Percentiles rank a stretch among this genome's conserved stretches.
Evolutionary conservation across 768 basidiomycete genomes (phyloP).

Genomic region (Lentinula boryana): DNA sequence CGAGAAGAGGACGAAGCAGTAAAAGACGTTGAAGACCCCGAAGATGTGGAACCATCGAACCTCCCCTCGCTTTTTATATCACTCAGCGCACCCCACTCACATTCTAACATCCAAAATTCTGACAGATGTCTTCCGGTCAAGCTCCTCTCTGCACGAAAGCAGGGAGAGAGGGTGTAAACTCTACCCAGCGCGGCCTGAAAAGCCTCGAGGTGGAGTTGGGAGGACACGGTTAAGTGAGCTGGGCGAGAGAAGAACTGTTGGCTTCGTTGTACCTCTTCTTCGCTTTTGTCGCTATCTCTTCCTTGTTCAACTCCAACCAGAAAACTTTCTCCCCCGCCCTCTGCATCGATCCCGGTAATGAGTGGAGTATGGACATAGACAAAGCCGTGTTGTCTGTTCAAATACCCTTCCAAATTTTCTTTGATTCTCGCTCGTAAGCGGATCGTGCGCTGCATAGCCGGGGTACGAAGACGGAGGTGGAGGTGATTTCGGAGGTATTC

Average conservation of each 20-base stretch:
- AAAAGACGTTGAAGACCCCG: neutral
- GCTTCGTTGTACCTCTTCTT: conserved; percentile 1
- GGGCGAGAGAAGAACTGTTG: conserved; percentile 65
- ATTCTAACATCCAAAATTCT: conserved; percentile 99
- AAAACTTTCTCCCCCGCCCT: conserved; percentile 95
- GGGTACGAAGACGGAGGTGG: conserved; percentile 83
- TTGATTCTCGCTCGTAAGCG: conserved; percentile 43
- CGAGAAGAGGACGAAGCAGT: neutral
- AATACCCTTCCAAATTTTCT: conserved; percentile 44
- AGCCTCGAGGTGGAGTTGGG: conserved; percentile 93
- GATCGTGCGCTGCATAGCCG: conserved; percentile 45
- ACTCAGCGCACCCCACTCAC: conserved; percentile 55
- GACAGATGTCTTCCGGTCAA: conserved; percentile 88
- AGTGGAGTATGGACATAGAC: conserved; percentile 78
- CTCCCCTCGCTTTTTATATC: too few species aligned
- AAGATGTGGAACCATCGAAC: too few species aligned
- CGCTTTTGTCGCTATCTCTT: conserved; percentile 7
- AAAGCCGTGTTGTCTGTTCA: conserved; percentile 64
- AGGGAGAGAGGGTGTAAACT: conserved; percentile 89
- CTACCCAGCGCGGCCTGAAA: conserved; percentile 72
- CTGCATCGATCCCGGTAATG: conserved; percentile 87
- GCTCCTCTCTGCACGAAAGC: conserved; percentile 90
- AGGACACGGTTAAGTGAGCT: conserved; percentile 89
- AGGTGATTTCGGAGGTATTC: conserved; percentile 82
- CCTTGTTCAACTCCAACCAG: conserved; percentile 35